These are phyloP conservation scores for Chloranthus sessilifolius DNA, from an alignment of 164 flowering plant species.

Conservation along the genomic window DNA sequence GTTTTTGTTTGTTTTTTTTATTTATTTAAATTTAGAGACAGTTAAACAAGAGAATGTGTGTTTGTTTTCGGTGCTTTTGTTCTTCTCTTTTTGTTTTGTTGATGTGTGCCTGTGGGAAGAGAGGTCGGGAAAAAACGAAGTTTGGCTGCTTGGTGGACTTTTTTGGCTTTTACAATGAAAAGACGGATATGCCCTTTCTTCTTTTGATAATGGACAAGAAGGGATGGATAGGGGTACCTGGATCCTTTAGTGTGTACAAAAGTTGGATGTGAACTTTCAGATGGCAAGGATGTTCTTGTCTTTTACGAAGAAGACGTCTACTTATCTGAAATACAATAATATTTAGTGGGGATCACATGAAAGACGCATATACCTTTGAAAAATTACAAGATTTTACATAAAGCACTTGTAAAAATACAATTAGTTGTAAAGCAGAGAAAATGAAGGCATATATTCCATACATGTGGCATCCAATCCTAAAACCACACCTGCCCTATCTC, in stretches of 20 bases:
- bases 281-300: neutral
- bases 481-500: too few relatives aligned
- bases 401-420: too few relatives aligned
- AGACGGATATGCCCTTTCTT: slow-evolving; percentile 25
- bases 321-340: too few relatives aligned
- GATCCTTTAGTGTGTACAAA: neutral
- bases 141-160: slow-evolving; percentile 17
- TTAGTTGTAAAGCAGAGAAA: too few relatives aligned
- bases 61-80: too few relatives aligned
- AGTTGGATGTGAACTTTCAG: neutral
- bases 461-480: too few relatives aligned
- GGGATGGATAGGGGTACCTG: neutral
- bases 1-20: neutral
- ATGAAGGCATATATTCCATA: too few relatives aligned
- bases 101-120: too few relatives aligned
- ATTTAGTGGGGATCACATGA: too few relatives aligned
- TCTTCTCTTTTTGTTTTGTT: slow-evolving; percentile 9
- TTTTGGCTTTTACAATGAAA: neutral
- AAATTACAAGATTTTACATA: too few relatives aligned
- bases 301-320: neutral
- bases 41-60: slow-evolving; percentile 24
- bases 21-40: slow-evolving; percentile 9
- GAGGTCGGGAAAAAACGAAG: slow-evolving; percentile 17
- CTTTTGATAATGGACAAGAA: slow-evolving; percentile 6
- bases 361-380: too few relatives aligned